phyloP scores from a whole-genome alignment of 2,329 filamentous ascomycete genomes.

The Pezizomycotina sp. region DNA sequence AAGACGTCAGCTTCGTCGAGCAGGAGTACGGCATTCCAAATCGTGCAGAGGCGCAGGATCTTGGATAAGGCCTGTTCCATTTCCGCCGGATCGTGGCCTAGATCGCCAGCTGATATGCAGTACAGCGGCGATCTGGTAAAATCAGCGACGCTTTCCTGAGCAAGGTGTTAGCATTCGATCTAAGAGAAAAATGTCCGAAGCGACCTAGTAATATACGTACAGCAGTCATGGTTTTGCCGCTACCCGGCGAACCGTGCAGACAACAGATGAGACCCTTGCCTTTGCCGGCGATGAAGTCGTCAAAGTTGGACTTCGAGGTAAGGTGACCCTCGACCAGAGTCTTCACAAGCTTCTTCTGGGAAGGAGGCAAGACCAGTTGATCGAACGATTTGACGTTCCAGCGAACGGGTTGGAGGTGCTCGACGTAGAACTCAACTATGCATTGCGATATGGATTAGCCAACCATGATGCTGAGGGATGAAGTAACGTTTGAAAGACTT shows the following conservation, averaged over 20 bases:
- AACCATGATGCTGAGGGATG: conserved; percentile 24
- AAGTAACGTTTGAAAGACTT: conserved; percentile 1
- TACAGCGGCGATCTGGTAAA: conserved; percentile 37
- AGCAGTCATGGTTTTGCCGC: conserved; percentile 42
- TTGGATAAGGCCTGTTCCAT: conserved; percentile 66
- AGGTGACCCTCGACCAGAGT: conserved; percentile 37
- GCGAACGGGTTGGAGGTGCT: conserved; percentile 59
- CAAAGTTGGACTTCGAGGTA: conserved; percentile 30
- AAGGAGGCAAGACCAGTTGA: conserved; percentile 26
- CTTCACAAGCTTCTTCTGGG: conserved; percentile 27
- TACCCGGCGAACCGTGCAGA: conserved; percentile 38
- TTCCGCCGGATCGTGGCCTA: conserved; percentile 28
- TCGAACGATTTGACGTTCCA: conserved; percentile 29
- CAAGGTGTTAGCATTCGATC: not conserved
- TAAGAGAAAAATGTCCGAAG: too few species aligned
- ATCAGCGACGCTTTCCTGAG: conserved; percentile 37
- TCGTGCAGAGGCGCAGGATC: conserved; percentile 71
- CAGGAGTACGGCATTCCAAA: conserved; percentile 72
- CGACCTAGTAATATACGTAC: conserved; percentile 22
- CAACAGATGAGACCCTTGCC: conserved; percentile 29
- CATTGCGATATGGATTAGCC: conserved; percentile 27
- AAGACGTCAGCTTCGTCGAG: conserved; percentile 79
- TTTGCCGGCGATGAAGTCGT: conserved; percentile 40
- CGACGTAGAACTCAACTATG: conserved; percentile 64
- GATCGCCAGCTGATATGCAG: conserved; percentile 32